phyloP scores from a whole-genome alignment of 2,329 filamentous ascomycete genomes.

The Venturia asperata region DNA sequence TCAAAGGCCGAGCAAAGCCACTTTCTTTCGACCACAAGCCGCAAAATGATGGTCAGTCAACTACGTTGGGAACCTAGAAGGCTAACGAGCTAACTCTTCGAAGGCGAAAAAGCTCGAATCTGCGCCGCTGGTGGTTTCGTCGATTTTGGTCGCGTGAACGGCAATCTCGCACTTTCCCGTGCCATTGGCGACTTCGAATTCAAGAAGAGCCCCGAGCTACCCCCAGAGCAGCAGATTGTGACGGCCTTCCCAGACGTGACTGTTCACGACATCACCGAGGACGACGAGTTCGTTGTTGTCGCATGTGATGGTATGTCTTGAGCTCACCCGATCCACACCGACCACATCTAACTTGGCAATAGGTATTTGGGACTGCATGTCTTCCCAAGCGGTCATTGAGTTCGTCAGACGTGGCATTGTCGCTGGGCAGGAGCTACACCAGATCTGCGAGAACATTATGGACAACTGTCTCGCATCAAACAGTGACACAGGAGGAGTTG shows the following conservation, averaged over 20 bases:
- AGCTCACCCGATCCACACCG: not conserved
- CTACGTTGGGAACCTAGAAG: not conserved
- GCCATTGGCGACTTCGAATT: slow-evolving; percentile 99
- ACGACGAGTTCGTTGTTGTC: slow-evolving; percentile 72
- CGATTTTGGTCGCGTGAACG: slow-evolving; percentile 96
- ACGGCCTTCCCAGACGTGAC: slow-evolving; percentile 94
- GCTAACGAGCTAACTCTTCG: slow-evolving; percentile 21
- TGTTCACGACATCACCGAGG: slow-evolving; percentile 78
- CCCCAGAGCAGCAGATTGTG: slow-evolving; percentile 97
- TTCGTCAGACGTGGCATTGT: slow-evolving; percentile 95
- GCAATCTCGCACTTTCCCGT: slow-evolving; percentile 91
- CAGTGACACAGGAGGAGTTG: slow-evolving; percentile 94
- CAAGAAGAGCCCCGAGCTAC: slow-evolving; percentile 96
- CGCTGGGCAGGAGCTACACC: slow-evolving; percentile 86
- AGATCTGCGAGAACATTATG: slow-evolving; percentile 99
- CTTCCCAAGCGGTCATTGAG: slow-evolving; percentile 92
- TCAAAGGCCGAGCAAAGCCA: slow-evolving; percentile 95
- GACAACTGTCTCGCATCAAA: slow-evolving; percentile 98
- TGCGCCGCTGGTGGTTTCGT: slow-evolving; percentile 94
- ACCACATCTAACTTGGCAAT: slow-evolving; percentile 18
- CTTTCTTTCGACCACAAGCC: slow-evolving; percentile 99
- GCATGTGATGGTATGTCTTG: slow-evolving; percentile 36
- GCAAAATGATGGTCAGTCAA: slow-evolving; percentile 75
- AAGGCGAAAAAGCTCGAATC: slow-evolving; percentile 93
- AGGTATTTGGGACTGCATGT: slow-evolving; percentile 99